phyloP scores from a whole-genome alignment of 2,329 filamentous ascomycete genomes.

The Exophiala mesophila region DNA sequence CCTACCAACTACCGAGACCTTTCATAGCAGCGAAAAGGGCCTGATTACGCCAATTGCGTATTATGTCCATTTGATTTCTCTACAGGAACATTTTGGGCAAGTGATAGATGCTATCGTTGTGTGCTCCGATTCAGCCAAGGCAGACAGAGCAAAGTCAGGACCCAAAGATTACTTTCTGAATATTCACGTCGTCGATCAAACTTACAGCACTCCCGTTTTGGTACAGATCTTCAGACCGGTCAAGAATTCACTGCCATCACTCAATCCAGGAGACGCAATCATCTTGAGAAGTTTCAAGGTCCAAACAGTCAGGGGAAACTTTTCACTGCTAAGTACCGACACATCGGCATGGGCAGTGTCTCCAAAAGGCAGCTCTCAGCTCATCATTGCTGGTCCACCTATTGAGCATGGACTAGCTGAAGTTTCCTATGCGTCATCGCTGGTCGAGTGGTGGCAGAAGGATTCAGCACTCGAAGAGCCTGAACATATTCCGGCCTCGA shows the following conservation, averaged over 20 bases:
- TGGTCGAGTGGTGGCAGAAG: conserved; percentile 35
- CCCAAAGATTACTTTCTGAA: conserved; percentile 39
- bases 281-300: conserved; percentile 45
- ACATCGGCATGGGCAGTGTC: conserved; percentile 47
- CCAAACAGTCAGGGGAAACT: conserved; percentile 35
- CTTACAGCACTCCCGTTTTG: conserved; percentile 30
- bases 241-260: conserved; percentile 36
- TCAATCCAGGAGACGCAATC: conserved; percentile 38
- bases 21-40: conserved; percentile 22
- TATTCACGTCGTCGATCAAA: conserved; percentile 42
- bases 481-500: neutral
- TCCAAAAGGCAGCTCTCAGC: conserved; percentile 23
- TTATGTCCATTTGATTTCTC: conserved; percentile 39
- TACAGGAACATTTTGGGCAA: conserved; percentile 39
- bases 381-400: conserved; percentile 34
- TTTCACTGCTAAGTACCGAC: conserved; percentile 39
- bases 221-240: conserved; percentile 41
- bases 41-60: conserved; percentile 40
- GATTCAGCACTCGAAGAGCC: neutral
- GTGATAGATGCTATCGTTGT: conserved; percentile 41
- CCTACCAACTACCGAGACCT: neutral
- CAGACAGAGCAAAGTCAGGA: conserved; percentile 33
- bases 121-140: conserved; percentile 30
- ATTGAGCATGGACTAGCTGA: conserved; percentile 39
- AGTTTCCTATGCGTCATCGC: conserved; percentile 1